These are phyloP conservation scores for Starmerella gropengiesseri DNA, from an alignment of 805 yeast genomes.

Conservation along the genomic window DNA sequence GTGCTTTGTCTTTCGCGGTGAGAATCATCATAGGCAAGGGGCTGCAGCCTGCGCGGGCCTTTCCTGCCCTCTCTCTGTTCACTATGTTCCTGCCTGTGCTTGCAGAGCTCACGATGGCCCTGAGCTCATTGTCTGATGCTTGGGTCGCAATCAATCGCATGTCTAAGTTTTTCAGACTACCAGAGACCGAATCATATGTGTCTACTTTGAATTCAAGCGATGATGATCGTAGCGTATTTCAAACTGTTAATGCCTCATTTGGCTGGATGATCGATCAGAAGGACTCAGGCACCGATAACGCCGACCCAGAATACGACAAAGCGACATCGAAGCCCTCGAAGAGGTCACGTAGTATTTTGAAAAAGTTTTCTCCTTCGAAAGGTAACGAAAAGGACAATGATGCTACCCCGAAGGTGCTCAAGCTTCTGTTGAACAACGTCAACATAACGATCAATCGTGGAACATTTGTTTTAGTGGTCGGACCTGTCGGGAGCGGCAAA, in stretches of 20 bases:
- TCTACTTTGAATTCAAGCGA: neutral
- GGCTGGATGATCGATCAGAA: constrained; percentile 10
- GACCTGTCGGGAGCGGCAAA: constrained; percentile 75
- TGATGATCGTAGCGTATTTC: neutral
- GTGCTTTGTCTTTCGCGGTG: constrained; percentile 12
- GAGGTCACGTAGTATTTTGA: too few species aligned
- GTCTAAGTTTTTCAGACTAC: constrained; percentile 12
- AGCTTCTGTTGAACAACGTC: neutral
- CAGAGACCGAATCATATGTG: neutral
- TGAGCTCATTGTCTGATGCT: constrained; percentile 32
- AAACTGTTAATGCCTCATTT: neutral
- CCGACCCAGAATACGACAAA: neutral
- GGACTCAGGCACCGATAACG: neutral
- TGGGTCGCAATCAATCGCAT: constrained; percentile 26
- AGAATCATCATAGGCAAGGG: constrained; percentile 2
- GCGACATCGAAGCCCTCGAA: constrained; percentile 21
- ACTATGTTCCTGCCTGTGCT: constrained; percentile 3
- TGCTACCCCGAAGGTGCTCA: constrained; percentile 11
- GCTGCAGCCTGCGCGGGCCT: constrained; percentile 7
- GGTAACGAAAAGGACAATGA: neutral
- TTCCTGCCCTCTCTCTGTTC: constrained; percentile 12
- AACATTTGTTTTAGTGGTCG: constrained; percentile 55
- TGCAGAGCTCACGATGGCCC: constrained; percentile 36
- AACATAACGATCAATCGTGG: constrained; percentile 24
- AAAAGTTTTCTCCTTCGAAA: too few species aligned